These are phyloP conservation scores for Melastoma malabathricum DNA, from an alignment of 345 rosid genomes.

Conservation along the genomic window DNA sequence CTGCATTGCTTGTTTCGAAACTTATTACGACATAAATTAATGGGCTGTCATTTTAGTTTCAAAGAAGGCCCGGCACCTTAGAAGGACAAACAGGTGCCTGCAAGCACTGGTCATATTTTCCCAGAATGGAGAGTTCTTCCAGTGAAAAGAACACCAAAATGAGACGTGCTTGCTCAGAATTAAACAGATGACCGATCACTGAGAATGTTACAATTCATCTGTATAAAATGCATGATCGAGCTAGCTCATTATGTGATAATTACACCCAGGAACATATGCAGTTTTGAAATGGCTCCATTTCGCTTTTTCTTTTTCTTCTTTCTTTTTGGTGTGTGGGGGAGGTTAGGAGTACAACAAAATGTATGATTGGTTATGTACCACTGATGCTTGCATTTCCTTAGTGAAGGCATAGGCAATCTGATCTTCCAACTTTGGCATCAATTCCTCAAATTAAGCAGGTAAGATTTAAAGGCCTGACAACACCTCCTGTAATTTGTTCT, in stretches of 20 bases:
- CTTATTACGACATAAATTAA: neutral
- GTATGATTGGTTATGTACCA: neutral
- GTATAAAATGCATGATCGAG: no score
- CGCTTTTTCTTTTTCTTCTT: no score
- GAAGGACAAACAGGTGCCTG: conserved; percentile 22
- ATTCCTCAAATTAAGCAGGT: conserved; percentile 44
- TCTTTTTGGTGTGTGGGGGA: no score
- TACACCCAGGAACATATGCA: no score
- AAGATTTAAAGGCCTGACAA: conserved; percentile 32
- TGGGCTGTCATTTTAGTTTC: neutral
- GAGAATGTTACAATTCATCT: no score
- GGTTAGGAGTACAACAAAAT: no score
- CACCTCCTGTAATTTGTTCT: conserved; percentile 41
- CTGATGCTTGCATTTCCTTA: conserved; percentile 46
- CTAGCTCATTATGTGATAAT: no score
- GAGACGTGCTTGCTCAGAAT: neutral
- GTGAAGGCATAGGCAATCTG: conserved; percentile 35
- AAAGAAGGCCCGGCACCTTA: conserved; percentile 21
- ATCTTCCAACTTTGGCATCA: conserved; percentile 32
- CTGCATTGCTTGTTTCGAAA: conserved; percentile 21
- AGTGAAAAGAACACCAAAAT: conserved; percentile 7
- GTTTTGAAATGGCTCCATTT: no score
- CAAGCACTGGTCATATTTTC: conserved; percentile 19
- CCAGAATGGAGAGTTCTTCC: conserved; percentile 27
- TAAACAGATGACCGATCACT: neutral